Evolutionary conservation across 306 rosid genomes (phyloP).

Genomic region (Cicer bijugum): DNA sequence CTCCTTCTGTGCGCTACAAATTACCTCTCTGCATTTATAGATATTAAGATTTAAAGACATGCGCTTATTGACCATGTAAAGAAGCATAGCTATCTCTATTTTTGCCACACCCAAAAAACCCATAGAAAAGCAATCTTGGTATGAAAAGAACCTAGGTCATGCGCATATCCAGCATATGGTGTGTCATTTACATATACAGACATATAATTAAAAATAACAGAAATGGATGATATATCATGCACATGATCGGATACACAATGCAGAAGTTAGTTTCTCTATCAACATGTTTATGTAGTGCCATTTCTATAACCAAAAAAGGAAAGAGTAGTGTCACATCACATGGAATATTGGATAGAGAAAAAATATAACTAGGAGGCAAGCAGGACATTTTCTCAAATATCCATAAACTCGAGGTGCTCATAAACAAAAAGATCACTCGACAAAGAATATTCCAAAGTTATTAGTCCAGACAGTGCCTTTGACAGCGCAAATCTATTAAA

Average conservation of each 20-base stretch:
- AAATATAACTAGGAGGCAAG: conserved; percentile 32
- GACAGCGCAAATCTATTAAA: conserved; percentile 29
- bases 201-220: conserved; percentile 28
- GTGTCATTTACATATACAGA: conserved; percentile 22
- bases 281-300: conserved; percentile 29
- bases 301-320: conserved; percentile 15
- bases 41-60: conserved; percentile 34
- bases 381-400: conserved; percentile 31
- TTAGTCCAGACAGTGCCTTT: conserved; percentile 6
- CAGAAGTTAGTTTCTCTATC: conserved; percentile 20
- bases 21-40: conserved; percentile 73
- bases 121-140: conserved; percentile 18
- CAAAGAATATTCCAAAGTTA: conserved; percentile 15
- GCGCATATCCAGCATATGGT: conserved; percentile 18
- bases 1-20: conserved; percentile 66
- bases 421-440: conserved; percentile 15
- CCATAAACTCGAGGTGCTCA: conserved; percentile 15
- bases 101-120: background rate
- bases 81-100: conserved; percentile 4
- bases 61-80: conserved; percentile 12
- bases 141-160: conserved; percentile 30
- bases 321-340: background rate
- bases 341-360: background rate
- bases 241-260: conserved; percentile 9
- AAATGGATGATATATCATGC: conserved; percentile 27